Base-by-base conservation (phyloP, 306 rosid genomes). In the Cucumis hystrix region DNA sequence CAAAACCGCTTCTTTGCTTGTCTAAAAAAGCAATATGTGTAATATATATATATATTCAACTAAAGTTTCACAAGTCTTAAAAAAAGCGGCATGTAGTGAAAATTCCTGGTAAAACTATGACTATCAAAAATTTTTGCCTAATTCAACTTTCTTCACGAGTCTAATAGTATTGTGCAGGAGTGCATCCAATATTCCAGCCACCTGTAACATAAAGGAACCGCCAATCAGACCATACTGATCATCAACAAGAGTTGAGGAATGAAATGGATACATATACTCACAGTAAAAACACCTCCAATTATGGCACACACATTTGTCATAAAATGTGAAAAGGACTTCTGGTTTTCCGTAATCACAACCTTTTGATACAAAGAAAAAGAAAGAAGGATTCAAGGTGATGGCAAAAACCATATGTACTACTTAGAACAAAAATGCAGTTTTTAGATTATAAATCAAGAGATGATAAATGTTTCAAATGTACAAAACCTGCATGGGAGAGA, bases 221-320 rank as follows among this genome's bases (percentile, higher is more conserved):
- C 25, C 30, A 41, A 78, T 56, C 49, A 61, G 60, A 73, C 64
- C 8, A 10, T 10, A 1, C 17, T 78, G 43, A 28, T 63, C 28
- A 11, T 51, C 54, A 67, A 57, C 64, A 35, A 75, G 78, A 47
- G n/a, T 35, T 18, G 57, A 23, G 61, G 45, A 7, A 68, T 1
- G 58, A 65, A 63, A 20, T 23, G 7, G 51, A 33, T 10, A 20
- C 6, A 20, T 20, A 83, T 84, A 88, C 98, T 40, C 77, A 95
- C 98, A 97, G 98, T 95, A 88, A 95, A 95, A 87, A 95, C 83
- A 18, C 98, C 98, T 75, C 98, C 98, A 72, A 95, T 92, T 61
- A 95, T 95, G 18, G 98, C 98, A 10, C 98, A 95, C 71, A 95
- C 86, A 79, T 92, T 95, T 13, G 98, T 95, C 78, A 95, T 81